A percentile compares a stretch with the other conserved stretches of the same genome.
Evolutionary conservation across 202 grass and related monocot species (phyloP).

Genomic region (Hordeum pubiflorum): DNA sequence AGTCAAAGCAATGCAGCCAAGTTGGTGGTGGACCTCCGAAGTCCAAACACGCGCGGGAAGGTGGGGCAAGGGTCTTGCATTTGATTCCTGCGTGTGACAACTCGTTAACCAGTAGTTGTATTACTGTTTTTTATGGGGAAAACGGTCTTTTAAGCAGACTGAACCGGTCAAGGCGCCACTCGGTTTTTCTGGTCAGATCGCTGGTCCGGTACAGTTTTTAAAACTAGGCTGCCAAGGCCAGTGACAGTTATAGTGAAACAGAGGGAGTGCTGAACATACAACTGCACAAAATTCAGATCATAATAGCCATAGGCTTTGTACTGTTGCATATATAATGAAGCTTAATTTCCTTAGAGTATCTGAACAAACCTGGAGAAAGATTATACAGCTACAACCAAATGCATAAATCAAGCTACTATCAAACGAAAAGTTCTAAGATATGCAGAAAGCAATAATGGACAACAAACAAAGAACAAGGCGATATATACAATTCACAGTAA

Average conservation of each 20-base stretch:
- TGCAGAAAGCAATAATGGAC: not conserved
- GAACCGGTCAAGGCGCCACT: not conserved
- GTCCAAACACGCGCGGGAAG: not conserved
- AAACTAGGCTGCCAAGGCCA: not conserved
- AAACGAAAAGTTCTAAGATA: not conserved
- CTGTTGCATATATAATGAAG: not conserved
- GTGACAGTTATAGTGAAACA: not conserved
- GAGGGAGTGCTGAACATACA: not conserved
- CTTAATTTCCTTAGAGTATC: not conserved
- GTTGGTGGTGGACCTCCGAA: not conserved
- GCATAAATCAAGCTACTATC: not conserved
- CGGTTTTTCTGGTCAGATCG: not conserved
- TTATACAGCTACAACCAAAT: not conserved
- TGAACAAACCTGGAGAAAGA: not conserved
- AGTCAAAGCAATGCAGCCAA: not conserved
- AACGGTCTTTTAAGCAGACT: not conserved
- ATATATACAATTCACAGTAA: not conserved
- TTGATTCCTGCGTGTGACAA: not conserved
- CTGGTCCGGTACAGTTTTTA: not conserved
- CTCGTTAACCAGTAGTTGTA: not conserved
- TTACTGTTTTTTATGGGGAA: not conserved
- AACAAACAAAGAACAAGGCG: constrained; percentile 9
- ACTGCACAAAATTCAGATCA: not conserved
- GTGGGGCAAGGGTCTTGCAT: not conserved
- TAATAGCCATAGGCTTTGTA: not conserved